Percentiles rank a stretch among this genome's conserved stretches.
phyloP scores from a whole-genome alignment of 2,329 filamentous ascomycete species.

The Colletotrichum nymphaeae region DNA sequence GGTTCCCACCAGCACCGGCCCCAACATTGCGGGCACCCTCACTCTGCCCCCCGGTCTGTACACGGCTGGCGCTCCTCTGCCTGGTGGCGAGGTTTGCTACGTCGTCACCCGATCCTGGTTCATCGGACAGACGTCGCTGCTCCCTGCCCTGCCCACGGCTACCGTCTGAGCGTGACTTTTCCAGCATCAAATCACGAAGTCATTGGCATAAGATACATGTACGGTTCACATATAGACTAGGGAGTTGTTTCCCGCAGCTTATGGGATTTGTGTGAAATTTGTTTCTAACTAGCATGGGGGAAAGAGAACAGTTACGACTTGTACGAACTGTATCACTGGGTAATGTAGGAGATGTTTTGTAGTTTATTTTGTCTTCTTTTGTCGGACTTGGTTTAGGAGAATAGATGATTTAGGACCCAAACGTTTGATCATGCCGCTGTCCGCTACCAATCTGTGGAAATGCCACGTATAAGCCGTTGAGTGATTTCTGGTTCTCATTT shows the following conservation, averaged over 20 bases:
- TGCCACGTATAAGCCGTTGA: not conserved
- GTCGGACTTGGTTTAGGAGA: constrained; percentile 8
- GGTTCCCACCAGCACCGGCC: not conserved
- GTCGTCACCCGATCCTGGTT: constrained; percentile 26
- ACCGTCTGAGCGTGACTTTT: constrained; percentile 19
- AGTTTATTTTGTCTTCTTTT: constrained; percentile 24
- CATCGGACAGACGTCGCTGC: constrained; percentile 18
- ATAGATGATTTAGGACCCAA: constrained; percentile 6
- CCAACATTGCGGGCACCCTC: constrained; percentile 10
- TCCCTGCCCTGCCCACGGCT: constrained; percentile 5
- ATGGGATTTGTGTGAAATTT: constrained; percentile 10
- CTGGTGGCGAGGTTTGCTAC: constrained; percentile 18
- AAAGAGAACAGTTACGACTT: constrained; percentile 16
- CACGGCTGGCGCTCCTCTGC: constrained; percentile 13
- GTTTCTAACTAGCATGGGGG: not conserved
- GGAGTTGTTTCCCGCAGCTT: constrained; percentile 1
- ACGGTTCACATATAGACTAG: not conserved
- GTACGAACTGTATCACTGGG: constrained; percentile 12
- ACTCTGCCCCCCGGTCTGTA: constrained; percentile 28
- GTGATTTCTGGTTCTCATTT: not conserved
- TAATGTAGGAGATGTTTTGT: constrained; percentile 17
- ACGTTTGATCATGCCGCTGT: not conserved
- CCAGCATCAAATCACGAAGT: constrained; percentile 14
- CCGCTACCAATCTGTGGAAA: not conserved
- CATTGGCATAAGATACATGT: constrained; percentile 14